Conservation (phyloP, 495 filamentous ascomycete species). For the Penicillium canescens region DNA sequence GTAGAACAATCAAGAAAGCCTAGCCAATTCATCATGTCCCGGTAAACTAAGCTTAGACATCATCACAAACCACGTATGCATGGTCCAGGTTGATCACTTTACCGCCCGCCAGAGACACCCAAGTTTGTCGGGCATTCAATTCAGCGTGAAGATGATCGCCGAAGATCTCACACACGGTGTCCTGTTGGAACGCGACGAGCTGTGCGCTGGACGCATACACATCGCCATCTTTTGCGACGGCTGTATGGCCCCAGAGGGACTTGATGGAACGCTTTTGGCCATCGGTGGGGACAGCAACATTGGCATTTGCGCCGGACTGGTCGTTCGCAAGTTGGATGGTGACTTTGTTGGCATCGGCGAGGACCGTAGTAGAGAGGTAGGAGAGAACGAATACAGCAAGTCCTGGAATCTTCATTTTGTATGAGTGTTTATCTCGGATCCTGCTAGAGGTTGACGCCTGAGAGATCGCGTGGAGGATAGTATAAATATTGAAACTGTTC, state of each 20-base stretch:
- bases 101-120: conserved; percentile 2
- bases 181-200: conserved; percentile 16
- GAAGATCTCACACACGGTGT: conserved; percentile 16
- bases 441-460: too few relatives aligned
- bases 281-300: conserved; percentile 18
- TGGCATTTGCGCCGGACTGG: conserved; percentile 18
- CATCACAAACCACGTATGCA: too few relatives aligned
- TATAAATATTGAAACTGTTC: too few relatives aligned
- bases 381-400: not conserved
- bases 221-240: conserved; percentile 16
- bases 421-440: too few relatives aligned
- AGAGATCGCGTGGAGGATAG: too few relatives aligned
- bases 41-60: too few relatives aligned
- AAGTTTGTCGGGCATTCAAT: conserved; percentile 14
- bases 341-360: not conserved
- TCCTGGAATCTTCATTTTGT: not conserved
- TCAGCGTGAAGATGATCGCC: not conserved
- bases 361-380: not conserved
- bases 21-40: too few relatives aligned
- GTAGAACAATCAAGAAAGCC: too few relatives aligned
- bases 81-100: not conserved
- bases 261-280: conserved; percentile 17
- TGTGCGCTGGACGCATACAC: conserved; percentile 24
- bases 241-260: conserved; percentile 21
- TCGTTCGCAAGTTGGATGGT: conserved; percentile 26